Conservation (phyloP, 768 basidiomycete genomes). For the Krasilnikovozyma curviuscula region DNA sequence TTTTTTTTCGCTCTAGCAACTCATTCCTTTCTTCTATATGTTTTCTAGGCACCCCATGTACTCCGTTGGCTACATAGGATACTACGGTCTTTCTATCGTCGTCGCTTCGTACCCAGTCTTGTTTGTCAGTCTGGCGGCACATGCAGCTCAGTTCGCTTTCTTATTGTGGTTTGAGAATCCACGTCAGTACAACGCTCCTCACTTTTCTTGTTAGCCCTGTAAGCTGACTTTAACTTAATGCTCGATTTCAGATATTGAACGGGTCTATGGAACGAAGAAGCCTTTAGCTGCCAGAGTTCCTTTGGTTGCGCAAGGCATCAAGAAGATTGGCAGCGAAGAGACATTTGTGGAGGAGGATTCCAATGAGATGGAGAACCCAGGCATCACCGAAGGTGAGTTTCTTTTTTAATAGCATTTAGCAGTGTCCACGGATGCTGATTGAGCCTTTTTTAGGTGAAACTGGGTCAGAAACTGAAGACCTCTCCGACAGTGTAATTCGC, state of each 20-base stretch:
- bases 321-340: too few relatives aligned
- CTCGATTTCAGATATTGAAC: conserved; percentile 54
- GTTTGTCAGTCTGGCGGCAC: conserved; percentile 81
- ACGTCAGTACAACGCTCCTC: conserved; percentile 51
- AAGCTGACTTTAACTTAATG: background rate
- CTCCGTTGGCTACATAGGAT: conserved; percentile 63
- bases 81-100: conserved; percentile 85
- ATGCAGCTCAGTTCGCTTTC: conserved; percentile 93
- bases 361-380: conserved; percentile 17
- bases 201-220: background rate
- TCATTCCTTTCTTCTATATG: background rate
- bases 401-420: too few relatives aligned
- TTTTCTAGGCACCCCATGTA: conserved; percentile 39
- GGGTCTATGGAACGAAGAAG: conserved; percentile 82
- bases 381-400: conserved; percentile 23
- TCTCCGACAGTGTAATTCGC: background rate
- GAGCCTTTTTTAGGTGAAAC: conserved; percentile 4
- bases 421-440: background rate
- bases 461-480: conserved; percentile 1
- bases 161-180: conserved; percentile 91
- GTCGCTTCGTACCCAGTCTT: conserved; percentile 55
- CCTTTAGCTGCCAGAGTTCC: conserved; percentile 71
- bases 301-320: background rate
- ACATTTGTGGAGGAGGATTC: background rate
- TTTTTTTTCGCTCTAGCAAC: background rate